phyloP scores from a whole-genome alignment of 371 early-diverging fungal species.

The Globomyces sp. region DNA sequence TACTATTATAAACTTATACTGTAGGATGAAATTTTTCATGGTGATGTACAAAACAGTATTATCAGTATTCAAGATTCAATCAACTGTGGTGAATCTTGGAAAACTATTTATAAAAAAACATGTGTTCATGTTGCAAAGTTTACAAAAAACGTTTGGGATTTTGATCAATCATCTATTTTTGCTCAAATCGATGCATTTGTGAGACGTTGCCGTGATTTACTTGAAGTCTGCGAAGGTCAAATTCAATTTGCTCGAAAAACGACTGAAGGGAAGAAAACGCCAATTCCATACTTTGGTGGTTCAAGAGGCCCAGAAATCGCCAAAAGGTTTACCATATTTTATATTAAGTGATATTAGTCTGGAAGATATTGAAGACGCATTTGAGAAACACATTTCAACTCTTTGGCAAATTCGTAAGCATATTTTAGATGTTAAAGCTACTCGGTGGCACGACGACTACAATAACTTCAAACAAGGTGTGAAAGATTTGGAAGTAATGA shows the following conservation, averaged over 20 bases:
- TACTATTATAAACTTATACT: no score
- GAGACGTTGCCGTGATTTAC: slow-evolving; percentile 55
- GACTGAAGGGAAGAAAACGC: slow-evolving; percentile 47
- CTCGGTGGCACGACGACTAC: slow-evolving; percentile 63
- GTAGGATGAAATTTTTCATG: slow-evolving; percentile 54
- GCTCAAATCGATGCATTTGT: slow-evolving; percentile 63
- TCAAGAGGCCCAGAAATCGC: slow-evolving; percentile 52
- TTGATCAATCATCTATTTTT: slow-evolving; percentile 60
- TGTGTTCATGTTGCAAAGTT: slow-evolving; percentile 43
- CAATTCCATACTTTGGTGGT: slow-evolving; percentile 58
- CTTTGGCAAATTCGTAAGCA: slow-evolving; percentile 53
- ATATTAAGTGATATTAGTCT: slow-evolving; percentile 27
- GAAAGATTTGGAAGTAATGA: slow-evolving; percentile 60
- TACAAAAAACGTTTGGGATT: slow-evolving; percentile 47
- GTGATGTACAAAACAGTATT: slow-evolving; percentile 51
- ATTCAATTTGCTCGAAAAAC: slow-evolving; percentile 59
- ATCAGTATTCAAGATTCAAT: slow-evolving; percentile 51
- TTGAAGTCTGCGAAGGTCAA: slow-evolving; percentile 61
- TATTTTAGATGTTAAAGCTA: slow-evolving; percentile 59
- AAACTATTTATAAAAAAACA: slow-evolving; percentile 45
- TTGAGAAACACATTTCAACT: slow-evolving; percentile 44
- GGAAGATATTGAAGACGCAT: slow-evolving; percentile 56
- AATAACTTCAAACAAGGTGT: slow-evolving; percentile 59
- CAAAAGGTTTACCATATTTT: slow-evolving; percentile 37
- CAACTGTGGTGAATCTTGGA: slow-evolving; percentile 58